These are phyloP conservation scores for Chiua virens DNA, from an alignment of 768 basidiomycete species.

Conservation along the genomic window DNA sequence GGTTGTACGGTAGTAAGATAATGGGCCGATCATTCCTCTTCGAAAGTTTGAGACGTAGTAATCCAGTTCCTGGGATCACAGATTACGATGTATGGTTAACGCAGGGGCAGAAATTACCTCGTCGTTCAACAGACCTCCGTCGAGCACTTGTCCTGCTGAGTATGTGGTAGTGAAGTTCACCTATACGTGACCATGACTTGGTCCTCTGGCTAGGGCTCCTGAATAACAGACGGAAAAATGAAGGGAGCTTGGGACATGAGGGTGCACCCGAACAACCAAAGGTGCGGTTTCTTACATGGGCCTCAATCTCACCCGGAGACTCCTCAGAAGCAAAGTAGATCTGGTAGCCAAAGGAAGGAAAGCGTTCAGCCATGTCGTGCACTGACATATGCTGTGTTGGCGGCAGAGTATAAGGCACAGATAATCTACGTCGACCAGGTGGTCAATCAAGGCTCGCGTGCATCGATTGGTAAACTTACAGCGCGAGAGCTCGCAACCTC, in stretches of 20 bases:
- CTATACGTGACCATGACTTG: neutral
- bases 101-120: constrained; percentile 9
- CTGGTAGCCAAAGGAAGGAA: constrained; percentile 67
- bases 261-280: neutral
- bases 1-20: constrained; percentile 76
- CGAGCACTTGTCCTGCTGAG: constrained; percentile 1
- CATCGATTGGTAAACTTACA: constrained; percentile 43
- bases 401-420: constrained; percentile 67
- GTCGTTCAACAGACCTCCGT: constrained; percentile 18
- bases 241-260: constrained; percentile 29
- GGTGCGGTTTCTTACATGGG: constrained; percentile 41
- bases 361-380: constrained; percentile 47
- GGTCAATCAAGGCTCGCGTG: neutral
- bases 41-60: constrained; percentile 49
- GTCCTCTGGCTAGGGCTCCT: neutral
- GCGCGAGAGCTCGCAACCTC: constrained; percentile 53
- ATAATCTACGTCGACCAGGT: constrained; percentile 48
- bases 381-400: constrained; percentile 46
- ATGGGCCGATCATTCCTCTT: constrained; percentile 61
- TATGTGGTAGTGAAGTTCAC: constrained; percentile 10
- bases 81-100: neutral
- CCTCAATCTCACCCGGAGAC: constrained; percentile 56
- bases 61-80: constrained; percentile 49
- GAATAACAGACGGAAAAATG: constrained; percentile 18
- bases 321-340: constrained; percentile 57